Evolutionary conservation across 2,329 filamentous ascomycete species (phyloP).

Genomic region (Chaetomiaceae sp.): DNA sequence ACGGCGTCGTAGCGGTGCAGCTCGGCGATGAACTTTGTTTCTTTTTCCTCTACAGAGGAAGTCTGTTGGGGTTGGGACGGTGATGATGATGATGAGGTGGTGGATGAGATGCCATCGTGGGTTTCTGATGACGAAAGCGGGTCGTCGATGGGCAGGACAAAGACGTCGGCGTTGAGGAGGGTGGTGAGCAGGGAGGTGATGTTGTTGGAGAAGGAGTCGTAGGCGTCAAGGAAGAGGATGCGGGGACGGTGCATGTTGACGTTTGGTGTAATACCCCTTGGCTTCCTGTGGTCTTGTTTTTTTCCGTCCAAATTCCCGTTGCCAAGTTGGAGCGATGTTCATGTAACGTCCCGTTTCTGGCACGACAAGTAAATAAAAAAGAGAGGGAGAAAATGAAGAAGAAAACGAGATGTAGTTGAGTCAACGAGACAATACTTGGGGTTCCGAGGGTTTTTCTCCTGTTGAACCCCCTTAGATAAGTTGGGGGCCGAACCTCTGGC

Average conservation of each 20-base stretch:
- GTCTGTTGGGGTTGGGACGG: too few relatives aligned
- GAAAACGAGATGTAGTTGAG: too few relatives aligned
- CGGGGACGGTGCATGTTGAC: conserved; percentile 8
- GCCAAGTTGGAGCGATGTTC: too few relatives aligned
- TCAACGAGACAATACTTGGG: too few relatives aligned
- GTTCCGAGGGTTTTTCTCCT: too few relatives aligned
- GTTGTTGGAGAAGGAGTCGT: conserved; percentile 96
- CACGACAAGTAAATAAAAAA: too few relatives aligned
- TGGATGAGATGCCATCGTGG: conserved; percentile 39
- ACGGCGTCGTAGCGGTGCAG: conserved; percentile 70
- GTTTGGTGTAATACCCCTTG: background rate
- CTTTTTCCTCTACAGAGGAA: conserved; percentile 1
- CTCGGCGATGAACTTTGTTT: conserved; percentile 39
- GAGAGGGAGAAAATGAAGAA: too few relatives aligned
- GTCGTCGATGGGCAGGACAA: conserved; percentile 68
- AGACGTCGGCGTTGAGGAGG: conserved; percentile 62
- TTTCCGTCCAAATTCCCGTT: too few relatives aligned
- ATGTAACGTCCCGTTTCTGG: too few relatives aligned
- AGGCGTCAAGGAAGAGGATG: conserved; percentile 89
- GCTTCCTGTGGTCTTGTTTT: background rate
- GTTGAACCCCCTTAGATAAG: too few relatives aligned
- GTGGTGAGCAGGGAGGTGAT: conserved; percentile 77
- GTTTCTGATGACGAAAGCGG: conserved; percentile 39
- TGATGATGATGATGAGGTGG: conserved; percentile 28
- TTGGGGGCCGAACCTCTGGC: too few relatives aligned